These are phyloP conservation scores for Aspergillus brunneoviolaceus DNA, from an alignment of 2,329 filamentous ascomycete species.

Conservation along the genomic window DNA sequence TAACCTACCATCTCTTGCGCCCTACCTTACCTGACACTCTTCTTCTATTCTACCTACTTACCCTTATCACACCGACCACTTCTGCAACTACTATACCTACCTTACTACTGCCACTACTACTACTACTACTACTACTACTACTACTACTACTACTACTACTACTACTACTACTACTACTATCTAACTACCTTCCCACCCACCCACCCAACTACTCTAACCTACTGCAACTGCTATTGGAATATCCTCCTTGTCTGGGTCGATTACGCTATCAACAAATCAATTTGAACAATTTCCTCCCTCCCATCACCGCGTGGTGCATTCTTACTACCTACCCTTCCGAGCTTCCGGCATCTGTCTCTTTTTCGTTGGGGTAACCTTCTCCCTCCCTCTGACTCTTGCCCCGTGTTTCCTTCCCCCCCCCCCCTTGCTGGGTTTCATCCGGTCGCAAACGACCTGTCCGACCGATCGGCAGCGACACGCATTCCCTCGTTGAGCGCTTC, in stretches of 20 bases:
- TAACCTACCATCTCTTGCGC: neutral
- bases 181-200: neutral
- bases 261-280: neutral
- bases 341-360: slow-evolving; percentile 7
- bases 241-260: neutral
- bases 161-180: neutral
- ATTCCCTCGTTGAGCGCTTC: slow-evolving; percentile 15
- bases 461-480: slow-evolving; percentile 19
- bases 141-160: neutral
- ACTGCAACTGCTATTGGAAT: neutral
- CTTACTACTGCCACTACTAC: neutral
- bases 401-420: slow-evolving; percentile 13
- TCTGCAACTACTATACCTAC: neutral
- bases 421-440: slow-evolving; percentile 17
- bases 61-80: neutral
- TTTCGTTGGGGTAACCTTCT: slow-evolving; percentile 6
- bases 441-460: slow-evolving; percentile 21
- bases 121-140: neutral
- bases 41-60: no score
- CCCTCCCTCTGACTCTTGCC: slow-evolving; percentile 1
- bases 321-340: slow-evolving; percentile 4
- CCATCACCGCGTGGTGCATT: slow-evolving; percentile 31
- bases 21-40: neutral
- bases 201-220: neutral
- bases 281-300: slow-evolving; percentile 23